Evolutionary conservation across 768 basidiomycete species (phyloP).

Genomic region (Cyclocybe aegerita): DNA sequence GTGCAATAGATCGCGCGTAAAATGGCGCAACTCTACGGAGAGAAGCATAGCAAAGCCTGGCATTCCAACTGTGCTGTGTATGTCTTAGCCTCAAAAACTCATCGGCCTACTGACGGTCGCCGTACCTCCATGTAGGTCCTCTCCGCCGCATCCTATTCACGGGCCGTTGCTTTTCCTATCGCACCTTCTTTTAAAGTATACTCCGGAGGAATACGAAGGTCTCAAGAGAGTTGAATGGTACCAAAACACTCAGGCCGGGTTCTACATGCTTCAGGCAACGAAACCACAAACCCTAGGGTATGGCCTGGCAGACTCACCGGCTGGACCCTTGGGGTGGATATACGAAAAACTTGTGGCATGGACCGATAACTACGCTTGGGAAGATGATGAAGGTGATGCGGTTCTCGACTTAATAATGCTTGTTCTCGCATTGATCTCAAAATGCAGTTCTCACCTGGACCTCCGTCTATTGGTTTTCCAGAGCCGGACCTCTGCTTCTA

Average conservation of each 20-base stretch:
- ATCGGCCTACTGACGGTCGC: neutral
- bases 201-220: constrained; percentile 31
- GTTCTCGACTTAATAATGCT: neutral
- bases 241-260: constrained; percentile 30
- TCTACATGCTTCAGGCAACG: constrained; percentile 39
- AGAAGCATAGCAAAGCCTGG: constrained; percentile 47
- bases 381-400: constrained; percentile 48
- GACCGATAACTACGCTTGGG: constrained; percentile 11
- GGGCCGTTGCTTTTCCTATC: constrained; percentile 24
- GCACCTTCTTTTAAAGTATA: constrained; percentile 27
- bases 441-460: constrained; percentile 56
- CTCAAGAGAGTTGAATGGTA: constrained; percentile 28
- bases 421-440: neutral
- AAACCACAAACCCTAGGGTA: constrained; percentile 57
- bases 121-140: constrained; percentile 5
- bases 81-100: constrained; percentile 8
- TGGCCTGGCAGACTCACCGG: constrained; percentile 54
- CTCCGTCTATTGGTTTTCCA: constrained; percentile 60
- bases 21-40: constrained; percentile 26
- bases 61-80: constrained; percentile 49
- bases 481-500: constrained; percentile 54
- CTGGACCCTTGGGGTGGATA: constrained; percentile 49
- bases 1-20: constrained; percentile 23
- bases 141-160: constrained; percentile 19
- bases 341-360: constrained; percentile 12